Base-by-base conservation (phyloP, 2,329 filamentous ascomycete species). In the Hypoxylon sp. region DNA sequence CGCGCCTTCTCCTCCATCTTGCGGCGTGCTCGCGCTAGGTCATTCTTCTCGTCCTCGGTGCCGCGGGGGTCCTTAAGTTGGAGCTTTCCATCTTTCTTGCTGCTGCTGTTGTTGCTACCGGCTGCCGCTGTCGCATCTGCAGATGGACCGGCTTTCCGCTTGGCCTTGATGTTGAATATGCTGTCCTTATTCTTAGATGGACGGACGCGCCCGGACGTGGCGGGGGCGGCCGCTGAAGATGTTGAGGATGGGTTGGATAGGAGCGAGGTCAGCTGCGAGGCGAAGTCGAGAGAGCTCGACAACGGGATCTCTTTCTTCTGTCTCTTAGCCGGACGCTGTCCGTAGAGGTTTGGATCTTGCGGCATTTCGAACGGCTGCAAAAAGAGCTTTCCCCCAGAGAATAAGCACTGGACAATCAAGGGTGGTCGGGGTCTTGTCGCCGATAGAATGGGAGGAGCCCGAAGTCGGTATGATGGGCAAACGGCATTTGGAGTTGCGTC, bases 1-100 rank as follows among this genome's bases (percentile, higher is more conserved):
- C 90, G 85, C 3, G 91, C 92, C 75, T 99, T 99, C 77, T 92
- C 89, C 71, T 96, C 88, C 88, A 99, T 91, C 70, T 88, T 90
- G 64, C 88, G 84, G 73, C 88, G 89, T 18, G 91, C 89, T 54
- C 89, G 85, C 45, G 79, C 89, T 53, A 88, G 83, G 67, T 90
- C 85, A 43, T 83, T 83, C 56, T 88, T 88, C 67, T 89, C 86
- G 48, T 88, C 83, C 57, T 84, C 80, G 8, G 83, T 81, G 51
- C 83, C 81, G 20, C 77, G 71, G 10, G 83, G 75, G 23, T 85
- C 81, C 64, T 83, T 82, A 15, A 83, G 74, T 24, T 72, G 72
- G 17, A 85, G 77, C 62, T 66, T 68, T 35, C 24, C 46, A n/a
- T 38, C 26, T 13, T 53, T 48, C 33, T 18, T 43, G 10, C 15